phyloP scores from a whole-genome alignment of 805 yeast genomes.

The Scheffersomyces coipomensis region DNA sequence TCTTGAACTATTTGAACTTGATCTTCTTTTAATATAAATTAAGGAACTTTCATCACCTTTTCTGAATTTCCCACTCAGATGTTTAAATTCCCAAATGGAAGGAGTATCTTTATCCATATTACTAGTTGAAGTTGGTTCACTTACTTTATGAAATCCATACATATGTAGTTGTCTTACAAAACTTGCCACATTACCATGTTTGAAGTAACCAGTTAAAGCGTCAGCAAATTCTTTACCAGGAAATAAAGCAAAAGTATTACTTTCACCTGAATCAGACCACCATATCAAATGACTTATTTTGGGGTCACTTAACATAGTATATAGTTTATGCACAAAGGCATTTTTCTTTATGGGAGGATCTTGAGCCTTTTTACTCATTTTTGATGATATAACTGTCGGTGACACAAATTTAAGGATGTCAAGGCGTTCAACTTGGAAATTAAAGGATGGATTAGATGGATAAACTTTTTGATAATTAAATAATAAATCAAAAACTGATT shows the following conservation, averaged over 20 bases:
- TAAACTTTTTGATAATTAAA: no score
- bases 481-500: no score
- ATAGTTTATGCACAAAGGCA: conserved; percentile 56
- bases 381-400: no score
- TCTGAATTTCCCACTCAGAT: conserved; percentile 47
- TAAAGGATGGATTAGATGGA: neutral
- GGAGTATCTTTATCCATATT: conserved; percentile 16
- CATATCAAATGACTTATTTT: conserved; percentile 35
- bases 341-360: conserved; percentile 43
- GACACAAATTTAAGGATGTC: neutral
- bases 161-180: conserved; percentile 93
- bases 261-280: conserved; percentile 45
- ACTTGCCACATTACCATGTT: conserved; percentile 90
- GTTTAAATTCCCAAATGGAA: conserved; percentile 58
- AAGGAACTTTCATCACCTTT: conserved; percentile 47
- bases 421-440: neutral
- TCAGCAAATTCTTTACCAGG: conserved; percentile 65
- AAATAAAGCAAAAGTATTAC: conserved; percentile 58
- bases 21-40: conserved; percentile 47
- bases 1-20: conserved; percentile 30
- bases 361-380: conserved; percentile 23
- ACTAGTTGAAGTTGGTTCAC: conserved; percentile 31
- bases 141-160: conserved; percentile 92
- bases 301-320: conserved; percentile 37
- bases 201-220: conserved; percentile 72